Evolutionary conservation across 1,139 yeast genomes (phyloP).

Genomic region (Suhomyces bolitotheri): DNA sequence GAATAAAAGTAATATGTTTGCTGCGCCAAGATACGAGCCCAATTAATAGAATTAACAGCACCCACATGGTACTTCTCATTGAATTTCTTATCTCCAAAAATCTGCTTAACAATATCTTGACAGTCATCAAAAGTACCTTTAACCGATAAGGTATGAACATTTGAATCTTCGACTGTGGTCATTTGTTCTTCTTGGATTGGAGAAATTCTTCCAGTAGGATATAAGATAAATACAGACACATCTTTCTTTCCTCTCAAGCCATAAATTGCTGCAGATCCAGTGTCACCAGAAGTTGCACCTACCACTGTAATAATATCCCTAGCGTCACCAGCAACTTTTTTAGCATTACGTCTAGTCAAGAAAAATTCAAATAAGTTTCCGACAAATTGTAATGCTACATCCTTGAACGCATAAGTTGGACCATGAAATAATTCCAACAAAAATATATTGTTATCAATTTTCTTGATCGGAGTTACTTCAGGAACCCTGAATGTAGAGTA

Average conservation of each 20-base stretch:
- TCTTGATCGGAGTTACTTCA: constrained; percentile 80
- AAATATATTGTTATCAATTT: constrained; percentile 60
- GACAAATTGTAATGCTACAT: constrained; percentile 95
- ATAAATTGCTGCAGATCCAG: constrained; percentile 98
- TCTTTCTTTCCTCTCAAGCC: constrained; percentile 96
- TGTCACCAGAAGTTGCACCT: constrained; percentile 99
- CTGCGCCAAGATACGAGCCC: constrained; percentile 98
- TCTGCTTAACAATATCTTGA: constrained; percentile 91
- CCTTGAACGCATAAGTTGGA: constrained; percentile 98
- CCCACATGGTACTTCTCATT: constrained; percentile 90
- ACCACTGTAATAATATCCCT: constrained; percentile 90
- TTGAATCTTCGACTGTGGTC: constrained; percentile 94
- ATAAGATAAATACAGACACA: constrained; percentile 90
- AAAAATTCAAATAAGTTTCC: constrained; percentile 96
- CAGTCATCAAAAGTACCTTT: constrained; percentile 98
- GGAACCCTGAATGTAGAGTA: constrained; percentile 87
- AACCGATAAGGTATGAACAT: constrained; percentile 92
- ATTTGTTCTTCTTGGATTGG: constrained; percentile 98
- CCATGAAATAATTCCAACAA: constrained; percentile 95
- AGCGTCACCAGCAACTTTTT: constrained; percentile 54
- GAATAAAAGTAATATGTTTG: constrained; percentile 94
- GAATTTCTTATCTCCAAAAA: constrained; percentile 86
- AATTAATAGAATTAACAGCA: constrained; percentile 96
- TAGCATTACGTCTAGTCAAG: constrained; percentile 71
- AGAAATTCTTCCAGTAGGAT: constrained; percentile 96